Conservation (phyloP, 768 basidiomycete species). For the Trametes cinnabarina region DNA sequence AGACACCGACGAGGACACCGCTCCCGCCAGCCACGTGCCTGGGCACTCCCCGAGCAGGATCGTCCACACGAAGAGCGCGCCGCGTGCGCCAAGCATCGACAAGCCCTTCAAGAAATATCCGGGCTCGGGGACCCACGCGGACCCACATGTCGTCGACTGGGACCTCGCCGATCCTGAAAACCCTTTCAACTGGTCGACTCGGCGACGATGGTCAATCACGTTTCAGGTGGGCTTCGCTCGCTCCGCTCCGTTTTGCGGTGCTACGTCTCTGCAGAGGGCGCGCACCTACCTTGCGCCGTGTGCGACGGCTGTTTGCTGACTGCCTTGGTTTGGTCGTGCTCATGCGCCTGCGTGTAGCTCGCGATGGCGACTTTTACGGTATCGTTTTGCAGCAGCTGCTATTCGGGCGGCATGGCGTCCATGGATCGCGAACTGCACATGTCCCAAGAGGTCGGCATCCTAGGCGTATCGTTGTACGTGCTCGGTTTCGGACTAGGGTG, state of each 20-base stretch:
- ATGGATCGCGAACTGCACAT: conserved; percentile 48
- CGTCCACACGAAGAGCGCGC: background rate
- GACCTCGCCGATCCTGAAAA: conserved; percentile 47
- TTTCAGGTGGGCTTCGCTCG: conserved; percentile 38
- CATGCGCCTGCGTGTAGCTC: conserved; percentile 11
- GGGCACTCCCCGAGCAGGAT: background rate
- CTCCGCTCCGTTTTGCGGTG: background rate
- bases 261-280: background rate
- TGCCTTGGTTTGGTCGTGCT: background rate
- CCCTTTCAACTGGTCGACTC: conserved; percentile 54
- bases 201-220: conserved; percentile 53
- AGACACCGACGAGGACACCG: conserved; percentile 4
- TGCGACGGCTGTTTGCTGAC: no score
- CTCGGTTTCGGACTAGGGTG: conserved; percentile 61
- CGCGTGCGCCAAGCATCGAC: background rate
- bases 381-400: conserved; percentile 58
- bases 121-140: conserved; percentile 45
- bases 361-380: conserved; percentile 55
- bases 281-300: no score
- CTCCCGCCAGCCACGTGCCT: background rate
- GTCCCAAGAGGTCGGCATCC: conserved; percentile 50
- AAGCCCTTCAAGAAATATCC: conserved; percentile 29
- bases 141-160: conserved; percentile 59
- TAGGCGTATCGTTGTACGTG: conserved; percentile 62
- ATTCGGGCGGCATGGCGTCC: conserved; percentile 48